phyloP scores from a whole-genome alignment of 768 basidiomycete genomes.

The Lentinula lateritia region DNA sequence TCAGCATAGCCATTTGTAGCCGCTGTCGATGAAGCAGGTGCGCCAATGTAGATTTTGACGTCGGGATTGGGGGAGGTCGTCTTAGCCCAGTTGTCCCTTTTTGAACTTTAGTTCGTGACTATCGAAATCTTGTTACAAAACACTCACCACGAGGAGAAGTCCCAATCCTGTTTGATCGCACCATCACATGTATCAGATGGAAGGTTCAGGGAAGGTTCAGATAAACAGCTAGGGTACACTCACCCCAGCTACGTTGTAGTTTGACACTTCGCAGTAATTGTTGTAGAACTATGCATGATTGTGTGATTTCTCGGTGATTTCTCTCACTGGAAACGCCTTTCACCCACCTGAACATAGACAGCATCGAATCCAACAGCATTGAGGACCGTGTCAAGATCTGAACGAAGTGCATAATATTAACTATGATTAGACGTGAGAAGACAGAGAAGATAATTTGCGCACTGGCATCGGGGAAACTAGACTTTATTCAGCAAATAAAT shows the following conservation, averaged over 20 bases:
- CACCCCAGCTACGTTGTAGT: slow-evolving; percentile 35
- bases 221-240: slow-evolving; percentile 8
- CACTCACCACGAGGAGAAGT: slow-evolving; percentile 43
- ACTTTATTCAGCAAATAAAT: slow-evolving; percentile 22
- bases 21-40: slow-evolving; percentile 43
- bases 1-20: slow-evolving; percentile 51
- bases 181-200: neutral
- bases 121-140: neutral
- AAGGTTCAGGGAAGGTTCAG: neutral
- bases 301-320: neutral
- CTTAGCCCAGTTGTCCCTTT: slow-evolving; percentile 40
- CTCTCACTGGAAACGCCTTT: neutral
- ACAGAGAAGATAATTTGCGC: neutral
- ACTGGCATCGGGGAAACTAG: slow-evolving; percentile 56
- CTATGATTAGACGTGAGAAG: neutral
- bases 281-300: slow-evolving; percentile 30
- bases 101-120: neutral
- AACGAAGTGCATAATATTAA: neutral
- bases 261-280: slow-evolving; percentile 51
- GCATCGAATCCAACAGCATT: slow-evolving; percentile 60
- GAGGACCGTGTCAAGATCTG: slow-evolving; percentile 18
- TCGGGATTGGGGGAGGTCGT: slow-evolving; percentile 43
- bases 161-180: slow-evolving; percentile 33
- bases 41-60: slow-evolving; percentile 53
- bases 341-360: slow-evolving; percentile 66